Evolutionary conservation across 148 eudicot species (phyloP), one percentile per base, ranked within the genome.

Genomic region (Chenopodium suecicum): DNA sequence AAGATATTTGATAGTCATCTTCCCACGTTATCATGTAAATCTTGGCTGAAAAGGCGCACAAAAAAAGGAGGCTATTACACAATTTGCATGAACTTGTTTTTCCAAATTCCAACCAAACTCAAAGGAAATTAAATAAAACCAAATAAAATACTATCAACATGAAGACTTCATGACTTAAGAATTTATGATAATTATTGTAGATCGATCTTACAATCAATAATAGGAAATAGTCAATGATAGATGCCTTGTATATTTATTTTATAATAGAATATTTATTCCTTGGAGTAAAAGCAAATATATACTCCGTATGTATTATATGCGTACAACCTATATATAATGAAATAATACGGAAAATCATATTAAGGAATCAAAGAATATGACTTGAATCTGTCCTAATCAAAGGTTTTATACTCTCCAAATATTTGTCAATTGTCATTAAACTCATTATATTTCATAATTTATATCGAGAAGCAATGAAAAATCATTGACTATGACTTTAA

Each of bases 61-160:
- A 44, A 73, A 34, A 73, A 62, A 6, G 74, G 77, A 82, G 54
- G 32, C 23, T 7, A 8, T n/a, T 62, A 31, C 17, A 17, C 62
- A 56, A 56, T 56, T 56, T 56, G 62, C 81, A 58, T 77, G 65
- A 70, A 62, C 29, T 32, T 47, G 8, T 69, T 78, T 83, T 76
- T 78, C 78, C 74, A 73, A 74, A 58, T 76, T 78, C 81, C 74
- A 73, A 74, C 68, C 69, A 52, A 71, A 78, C 85, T 73, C 64
- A 65, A 82, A 78, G 74, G 19, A 52, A 20, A 41, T 47, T 7
- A 69, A 4, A 41, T 47, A 12, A 69, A 4, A 69, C 0, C 17
- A 69, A 27, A 47, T 62, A 46, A 47, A 41, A 29, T 27, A 47
- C 25, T 37, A 19, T 8, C 12, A 48, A 64, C 65, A 80, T 81